Conservation (phyloP, 129 eudicot genomes). For the Calendula officinalis region DNA sequence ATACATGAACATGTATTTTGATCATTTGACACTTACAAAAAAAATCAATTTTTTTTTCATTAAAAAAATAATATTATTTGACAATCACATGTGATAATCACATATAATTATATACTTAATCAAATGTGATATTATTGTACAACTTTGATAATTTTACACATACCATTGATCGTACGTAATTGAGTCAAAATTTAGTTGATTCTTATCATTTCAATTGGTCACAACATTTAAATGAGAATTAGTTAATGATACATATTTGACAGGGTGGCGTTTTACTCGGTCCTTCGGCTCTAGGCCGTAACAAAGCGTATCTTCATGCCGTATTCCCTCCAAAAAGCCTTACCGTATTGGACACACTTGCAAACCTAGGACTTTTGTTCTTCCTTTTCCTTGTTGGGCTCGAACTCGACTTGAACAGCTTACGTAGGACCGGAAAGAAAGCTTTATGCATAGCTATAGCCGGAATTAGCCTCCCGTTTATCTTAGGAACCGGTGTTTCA, state of each 20-base stretch:
- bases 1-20: too few species aligned
- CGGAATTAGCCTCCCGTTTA: constrained; percentile 70
- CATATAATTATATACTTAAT: too few species aligned
- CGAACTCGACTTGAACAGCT: constrained; percentile 65
- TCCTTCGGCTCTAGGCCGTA: constrained; percentile 89
- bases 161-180: neutral
- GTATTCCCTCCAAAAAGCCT: constrained; percentile 61
- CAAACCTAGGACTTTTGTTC: constrained; percentile 78
- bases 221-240: neutral
- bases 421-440: constrained; percentile 64
- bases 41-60: too few species aligned
- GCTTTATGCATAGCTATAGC: constrained; percentile 72
- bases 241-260: constrained; percentile 3
- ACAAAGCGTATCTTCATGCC: constrained; percentile 39
- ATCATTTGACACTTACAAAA: too few species aligned
- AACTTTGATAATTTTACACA: neutral
- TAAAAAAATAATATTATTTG: too few species aligned
- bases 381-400: constrained; percentile 84
- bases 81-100: too few species aligned
- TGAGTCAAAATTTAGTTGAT: neutral
- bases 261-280: constrained; percentile 89
- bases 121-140: neutral
- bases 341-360: constrained; percentile 77
- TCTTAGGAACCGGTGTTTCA: constrained; percentile 64
- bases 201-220: neutral